Conservation (phyloP, 2,329 filamentous ascomycete species). For the Claviceps pusilla region DNA sequence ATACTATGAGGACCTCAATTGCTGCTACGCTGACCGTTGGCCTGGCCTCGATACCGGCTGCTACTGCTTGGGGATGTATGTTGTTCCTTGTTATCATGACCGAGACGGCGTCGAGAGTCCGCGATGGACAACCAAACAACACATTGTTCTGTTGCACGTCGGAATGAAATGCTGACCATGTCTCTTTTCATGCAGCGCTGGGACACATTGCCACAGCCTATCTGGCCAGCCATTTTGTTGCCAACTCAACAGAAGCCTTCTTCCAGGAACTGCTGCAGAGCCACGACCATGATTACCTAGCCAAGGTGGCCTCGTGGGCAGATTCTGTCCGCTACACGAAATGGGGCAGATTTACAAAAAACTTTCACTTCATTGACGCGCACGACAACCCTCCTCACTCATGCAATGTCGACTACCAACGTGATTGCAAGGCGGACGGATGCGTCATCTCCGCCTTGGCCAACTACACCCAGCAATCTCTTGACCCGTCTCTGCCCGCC, state of each 20-base stretch:
- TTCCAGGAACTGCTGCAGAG: conserved; percentile 43
- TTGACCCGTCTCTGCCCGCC: conserved; percentile 28
- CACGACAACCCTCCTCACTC: conserved; percentile 43
- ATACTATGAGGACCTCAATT: conserved; percentile 19
- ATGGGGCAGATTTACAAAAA: conserved; percentile 45
- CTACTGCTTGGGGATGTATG: conserved; percentile 28
- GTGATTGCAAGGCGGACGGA: conserved; percentile 47
- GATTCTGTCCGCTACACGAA: conserved; percentile 50
- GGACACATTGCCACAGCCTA: conserved; percentile 53
- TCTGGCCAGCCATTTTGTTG: conserved; percentile 45
- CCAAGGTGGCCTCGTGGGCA: conserved; percentile 51
- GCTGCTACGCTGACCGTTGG: conserved; percentile 15
- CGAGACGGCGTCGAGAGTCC: neutral
- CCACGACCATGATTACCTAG: conserved; percentile 41
- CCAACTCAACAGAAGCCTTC: conserved; percentile 37
- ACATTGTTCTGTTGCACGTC: neutral
- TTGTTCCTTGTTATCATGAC: conserved; percentile 2
- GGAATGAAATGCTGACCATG: neutral
- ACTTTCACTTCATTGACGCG: conserved; percentile 56
- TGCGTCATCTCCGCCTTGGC: conserved; percentile 46
- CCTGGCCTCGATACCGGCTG: conserved; percentile 19
- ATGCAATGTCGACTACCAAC: conserved; percentile 42
- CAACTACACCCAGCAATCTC: conserved; percentile 43
- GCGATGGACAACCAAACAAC: neutral
- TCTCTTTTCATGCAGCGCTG: conserved; percentile 26